A percentile compares a stretch with the other conserved stretches of the same genome.
Conservation (phyloP, 1,139 yeast species). For the Yamadazyma diddensiae region DNA sequence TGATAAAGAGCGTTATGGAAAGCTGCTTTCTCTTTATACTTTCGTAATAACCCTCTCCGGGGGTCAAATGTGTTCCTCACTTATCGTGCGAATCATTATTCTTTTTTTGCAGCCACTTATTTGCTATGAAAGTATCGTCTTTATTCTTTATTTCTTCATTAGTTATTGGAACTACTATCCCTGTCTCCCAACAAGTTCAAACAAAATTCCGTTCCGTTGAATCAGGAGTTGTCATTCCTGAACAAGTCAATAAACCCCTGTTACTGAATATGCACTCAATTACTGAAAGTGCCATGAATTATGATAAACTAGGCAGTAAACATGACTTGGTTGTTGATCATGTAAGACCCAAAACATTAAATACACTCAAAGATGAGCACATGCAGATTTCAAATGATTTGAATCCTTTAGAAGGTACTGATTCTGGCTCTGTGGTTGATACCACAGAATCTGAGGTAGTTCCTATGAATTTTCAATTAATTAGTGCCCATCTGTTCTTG, state of each 20-base stretch:
- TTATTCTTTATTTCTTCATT: neutral
- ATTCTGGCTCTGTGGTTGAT: neutral
- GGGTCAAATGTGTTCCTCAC: no score
- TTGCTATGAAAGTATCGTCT: no score
- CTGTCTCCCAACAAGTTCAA: slow-evolving; percentile 6
- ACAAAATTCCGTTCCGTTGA: neutral
- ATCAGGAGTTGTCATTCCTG: no score
- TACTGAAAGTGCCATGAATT: slow-evolving; percentile 8
- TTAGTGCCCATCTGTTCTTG: slow-evolving; percentile 12
- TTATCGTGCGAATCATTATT: no score
- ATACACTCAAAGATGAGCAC: slow-evolving; percentile 4
- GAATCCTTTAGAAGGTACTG: neutral
- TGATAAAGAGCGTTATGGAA: no score
- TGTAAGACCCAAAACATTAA: neutral
- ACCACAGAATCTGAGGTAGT: neutral
- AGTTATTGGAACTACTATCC: slow-evolving; percentile 4
- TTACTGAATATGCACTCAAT: slow-evolving; percentile 8
- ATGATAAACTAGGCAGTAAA: slow-evolving; percentile 10
- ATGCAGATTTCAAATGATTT: neutral
- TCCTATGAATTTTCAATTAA: neutral
- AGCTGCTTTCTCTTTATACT: no score
- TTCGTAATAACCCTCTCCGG: no score
- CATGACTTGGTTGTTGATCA: slow-evolving; percentile 8
- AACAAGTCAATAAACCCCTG: slow-evolving; percentile 3
- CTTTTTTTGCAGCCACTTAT: neutral